A percentile compares a stretch with the other conserved stretches of the same genome.
Conservation (phyloP, 495 filamentous ascomycete species). For the Thozetella sp. region DNA sequence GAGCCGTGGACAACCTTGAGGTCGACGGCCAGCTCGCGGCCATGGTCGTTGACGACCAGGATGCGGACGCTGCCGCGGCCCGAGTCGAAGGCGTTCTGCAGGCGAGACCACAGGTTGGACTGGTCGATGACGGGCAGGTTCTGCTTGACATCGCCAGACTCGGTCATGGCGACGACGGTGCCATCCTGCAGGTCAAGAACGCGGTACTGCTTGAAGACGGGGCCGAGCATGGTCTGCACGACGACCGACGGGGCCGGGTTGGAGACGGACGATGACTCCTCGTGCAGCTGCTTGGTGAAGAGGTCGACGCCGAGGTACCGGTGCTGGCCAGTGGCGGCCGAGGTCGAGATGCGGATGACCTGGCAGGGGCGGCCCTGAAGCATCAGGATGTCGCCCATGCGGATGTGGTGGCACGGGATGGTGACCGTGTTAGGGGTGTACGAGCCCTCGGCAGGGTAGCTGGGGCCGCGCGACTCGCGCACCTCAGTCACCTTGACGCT, state of each 20-base stretch:
- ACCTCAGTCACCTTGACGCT: slow-evolving; percentile 56
- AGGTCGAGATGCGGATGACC: slow-evolving; percentile 99
- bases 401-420: slow-evolving; percentile 99
- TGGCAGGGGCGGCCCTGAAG: slow-evolving; percentile 99
- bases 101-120: slow-evolving; percentile 79
- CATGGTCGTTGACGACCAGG: slow-evolving; percentile 93
- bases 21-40: slow-evolving; percentile 94
- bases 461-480: slow-evolving; percentile 30
- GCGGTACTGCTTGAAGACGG: slow-evolving; percentile 99
- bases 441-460: slow-evolving; percentile 25
- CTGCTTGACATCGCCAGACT: slow-evolving; percentile 95
- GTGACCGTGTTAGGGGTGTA: slow-evolving; percentile 82
- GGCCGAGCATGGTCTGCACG: slow-evolving; percentile 99
- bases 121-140: slow-evolving; percentile 90
- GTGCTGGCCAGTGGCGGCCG: slow-evolving; percentile 96
- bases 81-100: slow-evolving; percentile 84
- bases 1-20: slow-evolving; percentile 93
- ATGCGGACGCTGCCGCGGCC: slow-evolving; percentile 93
- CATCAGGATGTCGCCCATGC: slow-evolving; percentile 97
- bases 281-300: slow-evolving; percentile 98
- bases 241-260: slow-evolving; percentile 95
- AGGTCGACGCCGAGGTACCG: slow-evolving; percentile 99
- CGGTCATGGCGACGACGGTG: slow-evolving; percentile 55
- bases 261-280: slow-evolving; percentile 97
- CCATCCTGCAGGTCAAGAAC: slow-evolving; percentile 96